Base-by-base conservation (phyloP, 106 monocot species). In the Dactylorhiza incarnata region DNA sequence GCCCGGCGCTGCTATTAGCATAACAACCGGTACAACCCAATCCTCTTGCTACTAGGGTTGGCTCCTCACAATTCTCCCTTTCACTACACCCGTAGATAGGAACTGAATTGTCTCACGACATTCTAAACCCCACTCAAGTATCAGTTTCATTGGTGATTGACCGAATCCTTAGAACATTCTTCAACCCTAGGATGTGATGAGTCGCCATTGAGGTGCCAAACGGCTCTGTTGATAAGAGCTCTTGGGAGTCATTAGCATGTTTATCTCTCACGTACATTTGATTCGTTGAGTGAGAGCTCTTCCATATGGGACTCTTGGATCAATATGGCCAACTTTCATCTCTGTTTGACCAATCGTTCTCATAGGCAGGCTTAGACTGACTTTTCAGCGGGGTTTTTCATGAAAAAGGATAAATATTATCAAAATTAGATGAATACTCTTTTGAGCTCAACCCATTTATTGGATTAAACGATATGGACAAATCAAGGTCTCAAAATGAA, bases 161-260 rank as follows among this genome's bases (percentile, higher is more conserved):
- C 6, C 69, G 37, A 37, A 69, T 52, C 77, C 68, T 78, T 78
- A 68, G 68, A 48, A 78, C 78, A 29, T 78, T 78, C 69, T 78
- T 78, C 71, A 78, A 78, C 71, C 78, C 78, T 29, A 71, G n/a
- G 78, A 78, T 78, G 51, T 71, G 78, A 78, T 71, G 78, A 78
- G 68, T 78, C 43, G 24, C 51, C 78, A 78, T 78, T 25, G 24
- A 53, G 47, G 78, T 59, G 79, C 45, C 54, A 79, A 79, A 58
- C 26, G 50, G 59, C 79, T 82, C 69, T 65, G 43, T 69, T n/a
- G 44, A 77, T 70, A 69, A 51, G 52, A 69, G 69, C 68, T 77
- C 52, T 77, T 70, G 69, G 69, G 77, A 77, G 50, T 69, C 77
- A 69, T 77, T n/a, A 68, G 52, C 77, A 37, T 69, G 48, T 76